Conservation (phyloP, 129 eudicot species). For the Artemisia tridentata region DNA sequence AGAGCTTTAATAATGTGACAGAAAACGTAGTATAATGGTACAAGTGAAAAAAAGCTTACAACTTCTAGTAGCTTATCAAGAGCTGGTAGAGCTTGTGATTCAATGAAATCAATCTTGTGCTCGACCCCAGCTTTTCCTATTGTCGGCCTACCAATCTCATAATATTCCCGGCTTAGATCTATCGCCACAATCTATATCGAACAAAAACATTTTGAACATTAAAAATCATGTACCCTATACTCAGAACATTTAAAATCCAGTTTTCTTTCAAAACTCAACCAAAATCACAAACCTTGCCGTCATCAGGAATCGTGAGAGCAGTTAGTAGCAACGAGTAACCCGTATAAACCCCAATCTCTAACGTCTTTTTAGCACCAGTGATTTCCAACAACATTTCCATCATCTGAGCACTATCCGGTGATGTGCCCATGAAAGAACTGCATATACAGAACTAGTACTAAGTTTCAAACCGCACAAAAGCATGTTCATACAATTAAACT, state of each 20-base stretch:
- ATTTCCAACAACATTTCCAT: slow-evolving; percentile 30
- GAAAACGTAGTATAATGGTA: neutral
- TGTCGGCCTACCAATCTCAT: slow-evolving; percentile 37
- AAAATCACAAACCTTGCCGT: slow-evolving; percentile 43
- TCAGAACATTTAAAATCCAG: neutral
- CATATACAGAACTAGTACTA: neutral
- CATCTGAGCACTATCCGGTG: slow-evolving; percentile 44
- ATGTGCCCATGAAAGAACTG: slow-evolving; percentile 35
- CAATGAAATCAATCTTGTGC: slow-evolving; percentile 38
- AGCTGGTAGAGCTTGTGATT: slow-evolving; percentile 33
- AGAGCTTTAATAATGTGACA: neutral
- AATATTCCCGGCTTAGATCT: slow-evolving; percentile 16
- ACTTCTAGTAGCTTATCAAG: slow-evolving; percentile 37
- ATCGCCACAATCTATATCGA: slow-evolving; percentile 36
- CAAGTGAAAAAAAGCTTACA: slow-evolving; percentile 18
- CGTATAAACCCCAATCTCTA: slow-evolving; percentile 45
- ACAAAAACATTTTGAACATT: neutral
- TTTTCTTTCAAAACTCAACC: neutral
- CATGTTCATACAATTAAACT: too few species aligned
- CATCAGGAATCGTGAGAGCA: slow-evolving; percentile 45
- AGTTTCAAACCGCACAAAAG: neutral
- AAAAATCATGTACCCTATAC: neutral
- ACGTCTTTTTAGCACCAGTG: slow-evolving; percentile 28
- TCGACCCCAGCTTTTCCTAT: slow-evolving; percentile 37
- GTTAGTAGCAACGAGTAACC: slow-evolving; percentile 43